Conservation (phyloP, 179 eudicot species). For the Amaranthus tricolor region DNA sequence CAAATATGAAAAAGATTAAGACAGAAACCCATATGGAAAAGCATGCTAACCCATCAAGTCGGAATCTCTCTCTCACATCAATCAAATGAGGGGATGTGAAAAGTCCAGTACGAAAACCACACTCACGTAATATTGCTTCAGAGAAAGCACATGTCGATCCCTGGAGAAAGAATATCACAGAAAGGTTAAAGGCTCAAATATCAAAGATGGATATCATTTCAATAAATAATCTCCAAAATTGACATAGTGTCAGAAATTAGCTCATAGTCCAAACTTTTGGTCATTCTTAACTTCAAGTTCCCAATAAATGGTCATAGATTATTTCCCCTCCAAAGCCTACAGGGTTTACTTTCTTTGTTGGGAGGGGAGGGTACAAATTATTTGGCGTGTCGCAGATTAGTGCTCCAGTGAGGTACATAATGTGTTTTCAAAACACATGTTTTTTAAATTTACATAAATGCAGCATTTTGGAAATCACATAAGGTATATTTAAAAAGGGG, state of each 20-base stretch:
- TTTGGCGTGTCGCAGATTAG: too few species aligned
- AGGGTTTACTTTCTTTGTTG: too few species aligned
- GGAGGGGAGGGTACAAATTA: too few species aligned
- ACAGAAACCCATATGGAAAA: slow-evolving; percentile 10
- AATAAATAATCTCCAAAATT: neutral
- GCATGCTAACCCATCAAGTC: slow-evolving; percentile 75
- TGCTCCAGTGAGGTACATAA: too few species aligned
- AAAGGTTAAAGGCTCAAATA: slow-evolving; percentile 5
- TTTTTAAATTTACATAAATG: too few species aligned
- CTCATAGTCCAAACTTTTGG: neutral
- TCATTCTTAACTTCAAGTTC: neutral
- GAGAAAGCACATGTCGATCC: slow-evolving; percentile 90
- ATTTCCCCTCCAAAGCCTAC: neutral
- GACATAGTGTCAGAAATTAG: neutral
- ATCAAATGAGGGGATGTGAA: slow-evolving; percentile 89
- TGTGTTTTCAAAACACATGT: too few species aligned
- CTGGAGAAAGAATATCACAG: slow-evolving; percentile 39
- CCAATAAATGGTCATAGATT: neutral
- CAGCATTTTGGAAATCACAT: too few species aligned
- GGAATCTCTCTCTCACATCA: slow-evolving; percentile 89
- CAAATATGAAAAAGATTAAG: neutral
- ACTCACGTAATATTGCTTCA: slow-evolving; percentile 81
- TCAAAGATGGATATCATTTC: neutral
- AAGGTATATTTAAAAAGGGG: too few species aligned
- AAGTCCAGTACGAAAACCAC: slow-evolving; percentile 86